A percentile compares a stretch with the other conserved stretches of the same genome.
phyloP scores from a whole-genome alignment of 805 yeast species.

The Ogataea glucozyma region DNA sequence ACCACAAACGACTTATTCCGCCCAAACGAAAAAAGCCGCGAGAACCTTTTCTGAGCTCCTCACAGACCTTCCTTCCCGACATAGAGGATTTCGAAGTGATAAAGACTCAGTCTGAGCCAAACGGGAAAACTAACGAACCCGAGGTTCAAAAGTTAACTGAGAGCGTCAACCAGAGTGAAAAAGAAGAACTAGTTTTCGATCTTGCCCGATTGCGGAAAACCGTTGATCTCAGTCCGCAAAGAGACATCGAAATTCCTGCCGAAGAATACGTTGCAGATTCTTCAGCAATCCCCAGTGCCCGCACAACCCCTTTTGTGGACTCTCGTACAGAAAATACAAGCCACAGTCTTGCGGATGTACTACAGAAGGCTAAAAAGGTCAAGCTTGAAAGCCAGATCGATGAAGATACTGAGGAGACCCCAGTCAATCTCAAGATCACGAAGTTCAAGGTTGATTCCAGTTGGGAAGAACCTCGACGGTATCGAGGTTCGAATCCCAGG shows the following conservation, averaged over 20 bases:
- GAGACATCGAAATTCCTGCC: no score
- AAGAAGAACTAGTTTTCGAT: background rate
- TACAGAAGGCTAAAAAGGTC: conserved; percentile 13
- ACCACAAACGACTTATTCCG: background rate
- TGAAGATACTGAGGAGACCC: conserved; percentile 2
- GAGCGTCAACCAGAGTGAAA: background rate
- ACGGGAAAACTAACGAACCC: no score
- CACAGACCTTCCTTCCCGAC: conserved; percentile 14
- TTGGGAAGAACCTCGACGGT: conserved; percentile 4
- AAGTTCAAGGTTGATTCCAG: conserved; percentile 10
- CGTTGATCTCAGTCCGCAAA: no score
- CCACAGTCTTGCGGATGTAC: conserved; percentile 5
- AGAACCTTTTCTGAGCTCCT: conserved; percentile 8
- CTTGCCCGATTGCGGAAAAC: no score
- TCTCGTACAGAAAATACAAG: background rate
- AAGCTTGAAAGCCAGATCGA: conserved; percentile 12
- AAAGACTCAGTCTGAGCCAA: background rate
- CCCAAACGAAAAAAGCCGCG: background rate
- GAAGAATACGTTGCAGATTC: no score
- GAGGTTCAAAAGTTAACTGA: no score
- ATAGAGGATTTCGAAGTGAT: conserved; percentile 21
- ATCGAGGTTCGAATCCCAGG: conserved; percentile 13
- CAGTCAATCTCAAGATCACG: conserved; percentile 11
- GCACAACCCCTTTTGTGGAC: background rate
- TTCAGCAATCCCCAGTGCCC: no score